Conservation (phyloP, 139 green algal species). For the Choricystis sp. region DNA sequence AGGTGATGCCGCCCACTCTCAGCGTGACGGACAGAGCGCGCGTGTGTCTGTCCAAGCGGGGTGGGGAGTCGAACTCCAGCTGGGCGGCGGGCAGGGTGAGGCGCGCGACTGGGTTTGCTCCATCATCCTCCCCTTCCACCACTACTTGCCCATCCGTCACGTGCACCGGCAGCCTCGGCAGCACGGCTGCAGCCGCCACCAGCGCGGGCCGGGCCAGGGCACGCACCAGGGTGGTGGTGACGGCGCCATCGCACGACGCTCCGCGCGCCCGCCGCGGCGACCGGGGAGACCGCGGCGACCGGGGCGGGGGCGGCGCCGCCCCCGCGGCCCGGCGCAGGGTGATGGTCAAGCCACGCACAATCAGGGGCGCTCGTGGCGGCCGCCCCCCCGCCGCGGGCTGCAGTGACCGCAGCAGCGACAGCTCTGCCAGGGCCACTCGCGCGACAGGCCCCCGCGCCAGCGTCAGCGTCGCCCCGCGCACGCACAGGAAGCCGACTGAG, state of each 20-base stretch:
- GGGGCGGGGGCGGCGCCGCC: not conserved
- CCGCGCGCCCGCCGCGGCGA: not conserved
- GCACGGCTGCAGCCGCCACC: not conserved
- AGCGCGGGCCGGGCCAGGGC: not conserved
- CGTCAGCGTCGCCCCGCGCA: not conserved
- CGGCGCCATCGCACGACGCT: not conserved
- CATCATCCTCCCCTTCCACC: too few relatives aligned
- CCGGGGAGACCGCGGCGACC: not conserved
- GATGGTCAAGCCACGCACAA: not conserved
- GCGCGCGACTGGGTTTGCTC: too few relatives aligned
- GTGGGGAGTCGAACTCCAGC: too few relatives aligned
- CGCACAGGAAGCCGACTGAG: not conserved
- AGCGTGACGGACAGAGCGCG: too few relatives aligned
- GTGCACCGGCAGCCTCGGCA: conserved; percentile 9
- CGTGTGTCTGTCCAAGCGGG: too few relatives aligned
- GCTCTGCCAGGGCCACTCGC: not conserved
- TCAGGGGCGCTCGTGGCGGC: conserved; percentile 8
- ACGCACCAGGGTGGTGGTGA: not conserved
- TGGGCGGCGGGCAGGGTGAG: too few relatives aligned
- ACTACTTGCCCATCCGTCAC: conserved; percentile 9
- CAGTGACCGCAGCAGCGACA: conserved; percentile 8
- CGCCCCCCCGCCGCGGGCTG: too few relatives aligned
- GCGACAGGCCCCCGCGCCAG: conserved; percentile 6
- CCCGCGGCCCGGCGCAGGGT: not conserved
- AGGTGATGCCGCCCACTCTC: too few relatives aligned